Evolutionary conservation across 1,284 basidiomycete genomes (phyloP), one percentile per base, ranked within the genome.

Genomic region (Melampsora larici-populina): DNA sequence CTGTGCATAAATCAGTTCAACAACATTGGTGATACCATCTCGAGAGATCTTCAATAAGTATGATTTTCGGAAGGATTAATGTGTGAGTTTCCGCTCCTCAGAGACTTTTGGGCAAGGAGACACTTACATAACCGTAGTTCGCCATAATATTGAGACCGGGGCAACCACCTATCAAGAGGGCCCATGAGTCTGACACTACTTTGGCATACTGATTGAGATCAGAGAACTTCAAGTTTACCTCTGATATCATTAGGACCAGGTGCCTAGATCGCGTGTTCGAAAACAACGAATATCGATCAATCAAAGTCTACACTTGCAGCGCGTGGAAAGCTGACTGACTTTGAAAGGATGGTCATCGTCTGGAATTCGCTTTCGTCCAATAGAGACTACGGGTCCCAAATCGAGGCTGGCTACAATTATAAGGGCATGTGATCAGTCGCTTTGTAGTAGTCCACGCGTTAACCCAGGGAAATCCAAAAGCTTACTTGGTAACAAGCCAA

Each of bases 21-120:
- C 26, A n/a, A 78, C 78, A 29, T 65, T 76, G 51, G 78, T 77
- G 60, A 78, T 78, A 63, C 78, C 78, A 24, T 49, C 48, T 24
- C 78, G 49, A 4, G 43, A 43, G 51, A 75, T 55, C 60, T 78
- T 78, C 29, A n/a, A 58, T 29, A 58, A n/a, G 29, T n/a, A n/a
- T 5, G 29, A 58, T 29, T 2, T 24, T 11, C 66, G 3, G 18
- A 31, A 24, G 18, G 31, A 8, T 17, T 8, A 33, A n/a, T 36
- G 11, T 18, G 9, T 36, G 29, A 31, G 29, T 21, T 11, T 29
- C 4, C 2, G n/a, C 21, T 58, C 21, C 29, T 24, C n/a, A 65
- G n/a, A 11, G 18, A n/a, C 17, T 18, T 3, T n/a, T 31, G n/a
- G n/a, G 21, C 31, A 9, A 49, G 31, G n/a, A 33, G 24, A 71